Evolutionary conservation across 176 grass and related monocot species (phyloP).

Genomic region (Eleusine indica): DNA sequence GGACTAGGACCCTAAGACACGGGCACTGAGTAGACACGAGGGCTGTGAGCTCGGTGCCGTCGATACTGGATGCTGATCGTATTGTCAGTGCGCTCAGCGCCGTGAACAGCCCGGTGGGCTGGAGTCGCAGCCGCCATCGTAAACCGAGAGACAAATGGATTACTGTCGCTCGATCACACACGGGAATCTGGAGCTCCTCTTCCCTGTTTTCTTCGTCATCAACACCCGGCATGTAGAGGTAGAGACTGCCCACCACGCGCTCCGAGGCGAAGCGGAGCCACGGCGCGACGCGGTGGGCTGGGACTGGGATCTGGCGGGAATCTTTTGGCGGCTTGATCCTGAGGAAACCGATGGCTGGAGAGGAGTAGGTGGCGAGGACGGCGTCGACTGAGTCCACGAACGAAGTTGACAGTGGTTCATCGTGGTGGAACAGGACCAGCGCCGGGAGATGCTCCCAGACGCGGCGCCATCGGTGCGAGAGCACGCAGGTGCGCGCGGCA

Average conservation of each 20-base stretch:
- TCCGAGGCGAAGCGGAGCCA: constrained; percentile 5
- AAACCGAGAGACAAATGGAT: too few species aligned
- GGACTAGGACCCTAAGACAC: neutral
- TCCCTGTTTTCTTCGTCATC: too few species aligned
- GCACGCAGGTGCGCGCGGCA: too few species aligned
- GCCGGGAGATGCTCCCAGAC: too few species aligned
- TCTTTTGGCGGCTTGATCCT: fast-evolving
- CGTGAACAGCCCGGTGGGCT: neutral
- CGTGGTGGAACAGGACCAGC: too few species aligned
- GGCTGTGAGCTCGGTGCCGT: neutral
- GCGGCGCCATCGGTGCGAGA: too few species aligned
- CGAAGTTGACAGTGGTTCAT: neutral
- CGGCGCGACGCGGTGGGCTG: neutral
- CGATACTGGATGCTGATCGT: neutral
- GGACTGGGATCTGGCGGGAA: fast-evolving
- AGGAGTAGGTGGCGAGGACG: neutral
- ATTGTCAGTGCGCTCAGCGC: neutral
- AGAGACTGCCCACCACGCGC: neutral
- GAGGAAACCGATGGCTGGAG: neutral
- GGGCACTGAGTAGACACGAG: neutral
- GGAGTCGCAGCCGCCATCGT: neutral
- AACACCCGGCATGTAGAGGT: too few species aligned
- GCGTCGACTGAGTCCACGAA: neutral
- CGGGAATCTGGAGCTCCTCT: neutral
- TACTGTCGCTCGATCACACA: neutral